Base-by-base conservation (phyloP, 2,329 filamentous ascomycete species). In the Fusarium sp. region DNA sequence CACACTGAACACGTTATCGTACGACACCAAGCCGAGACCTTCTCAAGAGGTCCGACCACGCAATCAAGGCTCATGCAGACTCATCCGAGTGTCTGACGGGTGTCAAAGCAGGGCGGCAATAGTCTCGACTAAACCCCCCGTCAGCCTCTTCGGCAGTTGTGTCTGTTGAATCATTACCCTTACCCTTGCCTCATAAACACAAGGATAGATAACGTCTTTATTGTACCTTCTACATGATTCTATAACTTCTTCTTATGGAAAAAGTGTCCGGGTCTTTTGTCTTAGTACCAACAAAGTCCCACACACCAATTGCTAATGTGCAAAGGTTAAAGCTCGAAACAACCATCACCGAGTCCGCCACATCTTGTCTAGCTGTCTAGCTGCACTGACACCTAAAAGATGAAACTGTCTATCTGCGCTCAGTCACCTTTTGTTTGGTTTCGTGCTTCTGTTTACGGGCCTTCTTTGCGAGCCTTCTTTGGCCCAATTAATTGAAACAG, bases 291-390 rank as follows among this genome's bases (percentile, higher is more conserved):
- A 61, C 18, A 22, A n/a, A 47, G 27, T 41, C 39, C 62, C 54
- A 38, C 38, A 38, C 36, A 50, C 49, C 33, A 56, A 62, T 33
- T 33, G 38, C 39, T 20, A 22, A 33, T 14, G 22, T 25, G n/a
- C 36, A 41, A 33, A 36, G 52, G 69, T 62, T 52, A 60, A 70
- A 70, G 61, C 42, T 66, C 45, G 55, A 70, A 59, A 61, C 60
- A 55, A 63, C 41, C 50, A 62, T 36, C 29, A 22, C 27, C 27
- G 15, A 53, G 44, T 68, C 39, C 36, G 36, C 39, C 45, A 31
- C 38, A 60, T 65, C 55, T 58, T 61, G 29, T 60, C 33, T 42
- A 47, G 49, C n/a, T 60, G 25, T 46, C 35, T 44, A 53, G 53
- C 25, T 35, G 46, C 46, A 31, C 50, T 42, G 54, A 29, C 56